Base-by-base conservation (phyloP, 2,329 filamentous ascomycete species). In the Colletotrichum sp. region DNA sequence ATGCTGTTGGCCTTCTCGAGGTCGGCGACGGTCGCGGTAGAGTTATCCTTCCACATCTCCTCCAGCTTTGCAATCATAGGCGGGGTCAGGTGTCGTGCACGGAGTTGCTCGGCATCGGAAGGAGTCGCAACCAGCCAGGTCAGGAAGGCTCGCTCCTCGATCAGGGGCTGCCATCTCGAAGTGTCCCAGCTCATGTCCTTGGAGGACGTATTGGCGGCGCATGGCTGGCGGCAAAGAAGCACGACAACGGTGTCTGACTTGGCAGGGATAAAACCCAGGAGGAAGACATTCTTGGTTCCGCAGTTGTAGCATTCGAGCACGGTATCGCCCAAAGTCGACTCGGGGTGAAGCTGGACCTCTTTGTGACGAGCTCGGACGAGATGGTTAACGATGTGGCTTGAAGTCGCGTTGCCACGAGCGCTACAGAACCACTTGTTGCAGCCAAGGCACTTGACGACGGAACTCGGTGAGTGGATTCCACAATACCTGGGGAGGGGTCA, bases 121-220 rank as follows among this genome's bases (percentile, higher is more conserved):
- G 97, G 97, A 12, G 94, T 90, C 61, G 93, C 92, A 9, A 99
- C 96, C 28, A 99, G 94, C 97, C 97, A 99, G 52, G 94, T 91
- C 48, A 99, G 87, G 83, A 99, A 99, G 18, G 96, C 97, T 66
- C 97, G 95, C 82, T 99, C 97, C 85, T 98, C 96, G 78, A 99
- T 99, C 74, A 99, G 89, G 15, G 97, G 97, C 84, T 99, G 96
- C 97, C 97, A 99, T 82, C 96, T 93, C 30, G 96, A 98, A 7
- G 96, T 98, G 84, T 99, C 97, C 97, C 97, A 99, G 84, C 97
- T 99, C 96, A 99, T 99, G 82, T 99, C 97, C 86, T 99, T 99
- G 79, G 95, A 96, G 39, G 97, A 99, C 2, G 96, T 94, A 87
- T 95, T 96, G 32, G 97, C 94, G 39, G 96, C 97, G 85, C 97